Evolutionary conservation across 2,329 filamentous ascomycete genomes (phyloP).

Genomic region (Fusarium veterinarium): DNA sequence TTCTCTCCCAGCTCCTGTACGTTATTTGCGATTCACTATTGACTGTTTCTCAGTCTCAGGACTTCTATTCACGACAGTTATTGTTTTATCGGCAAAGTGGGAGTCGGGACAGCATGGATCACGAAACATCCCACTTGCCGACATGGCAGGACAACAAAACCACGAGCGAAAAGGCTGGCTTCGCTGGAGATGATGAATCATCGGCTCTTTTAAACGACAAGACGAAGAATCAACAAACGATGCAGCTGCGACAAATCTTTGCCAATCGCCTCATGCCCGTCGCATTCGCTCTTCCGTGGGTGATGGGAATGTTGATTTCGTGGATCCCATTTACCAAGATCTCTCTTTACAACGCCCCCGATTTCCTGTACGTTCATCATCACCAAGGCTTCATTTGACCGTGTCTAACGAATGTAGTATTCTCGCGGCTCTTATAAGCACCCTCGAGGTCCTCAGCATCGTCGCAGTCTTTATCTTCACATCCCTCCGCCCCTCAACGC

Average conservation of each 20-base stretch:
- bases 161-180: neutral
- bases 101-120: constrained; percentile 12
- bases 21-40: neutral
- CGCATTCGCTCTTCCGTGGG: constrained; percentile 29
- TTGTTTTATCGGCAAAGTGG: constrained; percentile 18
- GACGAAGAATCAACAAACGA: neutral
- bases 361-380: constrained; percentile 17
- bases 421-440: constrained; percentile 24
- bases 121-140: constrained; percentile 25
- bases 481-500: neutral
- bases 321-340: constrained; percentile 35
- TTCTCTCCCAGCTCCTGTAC: no score
- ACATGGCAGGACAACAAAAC: constrained; percentile 5
- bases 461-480: constrained; percentile 26
- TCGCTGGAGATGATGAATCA: neutral
- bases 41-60: neutral
- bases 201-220: neutral
- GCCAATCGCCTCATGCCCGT: constrained; percentile 16
- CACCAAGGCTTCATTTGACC: neutral
- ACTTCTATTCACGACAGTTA: neutral
- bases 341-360: constrained; percentile 15
- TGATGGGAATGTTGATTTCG: constrained; percentile 30
- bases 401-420: constrained; percentile 8
- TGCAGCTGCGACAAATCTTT: constrained; percentile 1
- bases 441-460: constrained; percentile 34